Conservation (phyloP, 1,284 basidiomycete species). For the Austroboletus niveus region DNA sequence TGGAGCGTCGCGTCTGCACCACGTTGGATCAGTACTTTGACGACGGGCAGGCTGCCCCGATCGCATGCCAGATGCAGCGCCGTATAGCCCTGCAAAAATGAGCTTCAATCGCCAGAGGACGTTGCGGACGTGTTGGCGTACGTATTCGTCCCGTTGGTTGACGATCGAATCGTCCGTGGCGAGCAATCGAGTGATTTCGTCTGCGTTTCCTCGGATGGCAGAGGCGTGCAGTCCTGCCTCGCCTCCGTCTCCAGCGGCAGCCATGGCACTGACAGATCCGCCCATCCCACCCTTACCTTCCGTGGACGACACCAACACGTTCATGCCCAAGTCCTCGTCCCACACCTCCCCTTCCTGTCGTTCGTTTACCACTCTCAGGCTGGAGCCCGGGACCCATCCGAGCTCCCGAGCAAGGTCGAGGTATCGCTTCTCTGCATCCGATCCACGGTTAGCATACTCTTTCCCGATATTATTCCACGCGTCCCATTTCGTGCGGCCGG, state of each 20-base stretch:
- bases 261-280: constrained; percentile 60
- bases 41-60: constrained; percentile 62
- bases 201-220: constrained; percentile 56
- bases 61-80: constrained; percentile 84
- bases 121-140: constrained; percentile 35
- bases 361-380: constrained; percentile 2
- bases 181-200: constrained; percentile 48
- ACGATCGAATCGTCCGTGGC: constrained; percentile 38
- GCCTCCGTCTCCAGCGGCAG: constrained; percentile 36
- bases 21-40: constrained; percentile 56
- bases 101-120: constrained; percentile 2
- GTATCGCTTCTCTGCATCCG: constrained; percentile 61
- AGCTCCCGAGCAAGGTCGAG: constrained; percentile 64
- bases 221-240: constrained; percentile 55
- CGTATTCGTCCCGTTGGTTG: constrained; percentile 60
- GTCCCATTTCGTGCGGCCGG: constrained; percentile 85
- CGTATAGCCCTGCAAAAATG: constrained; percentile 68
- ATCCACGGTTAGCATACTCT: constrained; percentile 42
- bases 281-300: constrained; percentile 54
- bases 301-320: constrained; percentile 24
- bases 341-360: constrained; percentile 31
- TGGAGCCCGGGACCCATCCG: constrained; percentile 59
- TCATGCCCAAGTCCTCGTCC: constrained; percentile 39
- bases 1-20: constrained; percentile 67
- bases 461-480: constrained; percentile 67